These are phyloP conservation scores for Lecanoromycetidae sp. DNA, from an alignment of 2,329 filamentous ascomycete genomes.

Conservation along the genomic window DNA sequence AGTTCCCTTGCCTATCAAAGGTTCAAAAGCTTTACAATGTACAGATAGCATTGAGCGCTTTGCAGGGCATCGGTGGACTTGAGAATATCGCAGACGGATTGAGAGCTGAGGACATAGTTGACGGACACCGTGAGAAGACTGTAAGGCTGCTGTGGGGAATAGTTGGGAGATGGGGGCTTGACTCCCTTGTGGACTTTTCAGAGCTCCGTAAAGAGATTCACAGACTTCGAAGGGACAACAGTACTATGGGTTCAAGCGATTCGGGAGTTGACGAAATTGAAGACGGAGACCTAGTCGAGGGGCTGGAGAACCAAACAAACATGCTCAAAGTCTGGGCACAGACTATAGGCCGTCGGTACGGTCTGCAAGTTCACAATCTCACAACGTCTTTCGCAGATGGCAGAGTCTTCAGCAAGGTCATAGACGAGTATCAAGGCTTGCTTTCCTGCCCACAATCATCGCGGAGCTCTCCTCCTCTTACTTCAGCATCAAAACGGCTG, in stretches of 20 bases:
- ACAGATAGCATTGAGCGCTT: slow-evolving; percentile 43
- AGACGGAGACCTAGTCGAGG: slow-evolving; percentile 21
- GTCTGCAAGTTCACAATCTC: slow-evolving; percentile 40
- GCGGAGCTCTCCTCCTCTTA: too few relatives aligned
- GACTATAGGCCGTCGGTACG: slow-evolving; percentile 36
- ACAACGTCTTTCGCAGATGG: slow-evolving; percentile 47
- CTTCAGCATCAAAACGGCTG: slow-evolving; percentile 18
- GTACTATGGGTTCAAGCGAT: slow-evolving; percentile 19
- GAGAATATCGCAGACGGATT: slow-evolving; percentile 33
- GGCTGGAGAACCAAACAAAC: slow-evolving; percentile 26
- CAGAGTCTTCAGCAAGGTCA: slow-evolving; percentile 41
- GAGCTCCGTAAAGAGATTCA: slow-evolving; percentile 41
- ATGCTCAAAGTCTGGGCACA: slow-evolving; percentile 47
- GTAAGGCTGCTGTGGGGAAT: slow-evolving; percentile 49
- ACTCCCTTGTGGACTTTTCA: slow-evolving; percentile 42
- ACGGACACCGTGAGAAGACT: slow-evolving; percentile 54
- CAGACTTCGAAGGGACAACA: slow-evolving; percentile 27
- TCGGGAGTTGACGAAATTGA: slow-evolving; percentile 17
- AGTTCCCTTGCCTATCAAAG: slow-evolving; percentile 43
- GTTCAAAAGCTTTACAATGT: slow-evolving; percentile 49
- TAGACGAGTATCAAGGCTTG: slow-evolving; percentile 41
- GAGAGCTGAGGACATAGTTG: slow-evolving; percentile 46
- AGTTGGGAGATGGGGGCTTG: slow-evolving; percentile 45
- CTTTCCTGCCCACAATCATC: too few relatives aligned
- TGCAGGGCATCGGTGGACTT: slow-evolving; percentile 34